These are phyloP conservation scores for Lipomyces spencermartinsiae DNA, from an alignment of 805 yeast genomes.

Conservation along the genomic window DNA sequence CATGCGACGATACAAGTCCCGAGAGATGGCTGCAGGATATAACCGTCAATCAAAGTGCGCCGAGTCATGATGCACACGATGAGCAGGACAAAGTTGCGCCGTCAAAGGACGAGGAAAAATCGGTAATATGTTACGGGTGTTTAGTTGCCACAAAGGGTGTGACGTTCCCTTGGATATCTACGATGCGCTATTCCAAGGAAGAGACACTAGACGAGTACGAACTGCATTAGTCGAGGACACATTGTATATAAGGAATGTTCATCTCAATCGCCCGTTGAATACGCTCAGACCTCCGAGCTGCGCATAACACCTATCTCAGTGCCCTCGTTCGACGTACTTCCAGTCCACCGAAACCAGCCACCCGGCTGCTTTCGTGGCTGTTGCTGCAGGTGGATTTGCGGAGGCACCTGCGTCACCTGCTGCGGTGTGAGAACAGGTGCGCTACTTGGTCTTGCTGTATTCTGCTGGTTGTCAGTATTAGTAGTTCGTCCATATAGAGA, in stretches of 20 bases:
- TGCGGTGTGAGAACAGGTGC: neutral
- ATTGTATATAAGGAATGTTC: neutral
- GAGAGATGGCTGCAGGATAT: conserved; percentile 69
- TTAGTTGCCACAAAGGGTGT: conserved; percentile 31
- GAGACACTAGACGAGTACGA: conserved; percentile 57
- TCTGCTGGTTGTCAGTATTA: neutral
- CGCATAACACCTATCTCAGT: neutral
- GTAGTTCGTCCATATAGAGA: neutral
- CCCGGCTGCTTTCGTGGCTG: neutral
- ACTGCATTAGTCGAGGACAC: conserved; percentile 46
- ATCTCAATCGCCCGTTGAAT: no score
- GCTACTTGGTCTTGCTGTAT: neutral
- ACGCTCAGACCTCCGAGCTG: neutral
- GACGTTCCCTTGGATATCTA: conserved; percentile 51
- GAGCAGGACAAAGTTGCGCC: neutral
- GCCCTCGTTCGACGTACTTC: neutral
- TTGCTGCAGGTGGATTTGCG: neutral
- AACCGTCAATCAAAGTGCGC: conserved; percentile 63
- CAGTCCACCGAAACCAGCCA: neutral
- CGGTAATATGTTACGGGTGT: conserved; percentile 33
- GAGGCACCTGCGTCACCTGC: neutral
- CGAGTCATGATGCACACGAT: conserved; percentile 11
- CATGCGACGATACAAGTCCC: conserved; percentile 59
- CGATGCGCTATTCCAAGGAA: conserved; percentile 45
- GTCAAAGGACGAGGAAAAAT: neutral